Evolutionary conservation across 164 flowering plant species (phyloP), one percentile per base, ranked within the genome.

Genomic region (Piper betle): DNA sequence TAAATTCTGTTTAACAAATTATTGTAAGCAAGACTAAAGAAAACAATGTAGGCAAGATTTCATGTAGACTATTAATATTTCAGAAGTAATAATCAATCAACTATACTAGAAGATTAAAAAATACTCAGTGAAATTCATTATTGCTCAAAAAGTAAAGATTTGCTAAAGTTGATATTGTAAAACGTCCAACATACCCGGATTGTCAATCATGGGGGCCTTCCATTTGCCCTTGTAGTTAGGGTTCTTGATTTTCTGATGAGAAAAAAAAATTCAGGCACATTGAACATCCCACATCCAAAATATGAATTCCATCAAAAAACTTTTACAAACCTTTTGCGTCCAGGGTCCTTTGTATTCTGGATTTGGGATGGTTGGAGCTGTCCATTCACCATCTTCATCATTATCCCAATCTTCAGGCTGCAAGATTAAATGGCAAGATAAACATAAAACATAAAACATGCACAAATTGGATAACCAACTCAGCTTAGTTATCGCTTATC

Each of bases 351-450:
- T 79, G 69, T 74, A 81, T 52, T 74, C 82, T 20, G 84, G 87
- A 63, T 79, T 81, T 39, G 82, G 76, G 53, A 83, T 59, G 15
- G 64, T 80, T 5, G 79, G 75, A 10, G 76, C 63, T 70, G 68
- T 77, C 87, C 87, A 82, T 61, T 75, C 66, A 58, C 87, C 87
- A 77, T 82, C 80, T 68, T 80, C 84, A 38, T 82, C 84, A 33
- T 82, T 84, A 71, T 82, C 80, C 87, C 87, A 82, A 64, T 74
- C 66, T 37, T 71, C 75, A 55, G 83, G 87, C 87, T 82, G 63
- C 10, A 53, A 54, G 17, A 18, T 13, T 58, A 41, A 10, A 61
- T 12, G 37, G 5, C 16, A 42, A 37, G 38, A 39, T 3, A 1
- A 3, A 6, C 9, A 46, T 10, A 46, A 46, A 25, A 25, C 33